Conservation (phyloP, 768 basidiomycete species). For the Suillus sp. region DNA sequence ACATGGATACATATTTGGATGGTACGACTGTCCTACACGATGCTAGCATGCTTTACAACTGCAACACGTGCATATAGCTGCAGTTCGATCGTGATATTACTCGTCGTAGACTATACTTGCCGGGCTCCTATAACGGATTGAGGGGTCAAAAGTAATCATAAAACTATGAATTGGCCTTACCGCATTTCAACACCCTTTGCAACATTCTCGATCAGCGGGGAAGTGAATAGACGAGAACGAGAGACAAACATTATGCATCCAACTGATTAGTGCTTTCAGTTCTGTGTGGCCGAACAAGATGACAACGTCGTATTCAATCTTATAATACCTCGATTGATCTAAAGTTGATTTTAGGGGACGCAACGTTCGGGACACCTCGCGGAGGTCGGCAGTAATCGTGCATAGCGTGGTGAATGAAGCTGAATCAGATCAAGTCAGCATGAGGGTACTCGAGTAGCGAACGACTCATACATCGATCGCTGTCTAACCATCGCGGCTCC, state of each 20-base stretch:
- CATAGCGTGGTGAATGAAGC: slow-evolving; percentile 13
- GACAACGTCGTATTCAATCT: slow-evolving; percentile 33
- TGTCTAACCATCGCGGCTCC: slow-evolving; percentile 14
- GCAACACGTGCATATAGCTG: not conserved
- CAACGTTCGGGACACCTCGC: slow-evolving; percentile 1
- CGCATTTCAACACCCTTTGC: slow-evolving; percentile 36
- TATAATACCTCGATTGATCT: slow-evolving; percentile 22
- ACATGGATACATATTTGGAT: not conserved
- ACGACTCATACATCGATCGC: slow-evolving; percentile 7
- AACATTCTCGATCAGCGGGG: not conserved
- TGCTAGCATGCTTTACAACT: not conserved
- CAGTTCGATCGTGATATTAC: not conserved
- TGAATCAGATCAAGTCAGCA: slow-evolving; percentile 3
- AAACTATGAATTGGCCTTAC: slow-evolving; percentile 16
- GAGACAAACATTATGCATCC: slow-evolving; percentile 37
- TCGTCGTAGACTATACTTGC: slow-evolving; percentile 9
- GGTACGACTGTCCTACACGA: not conserved
- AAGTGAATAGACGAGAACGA: not conserved
- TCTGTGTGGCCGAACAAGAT: slow-evolving; percentile 42
- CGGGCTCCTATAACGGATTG: not conserved
- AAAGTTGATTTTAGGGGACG: not conserved
- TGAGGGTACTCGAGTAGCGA: not conserved
- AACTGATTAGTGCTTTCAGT: slow-evolving; percentile 42
- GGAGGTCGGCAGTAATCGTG: slow-evolving; percentile 13
- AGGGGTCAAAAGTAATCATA: not conserved